Evolutionary conservation across 2,329 filamentous ascomycete genomes (phyloP), one percentile per base, ranked within the genome.

Genomic region (Fusarium fracticaudum): DNA sequence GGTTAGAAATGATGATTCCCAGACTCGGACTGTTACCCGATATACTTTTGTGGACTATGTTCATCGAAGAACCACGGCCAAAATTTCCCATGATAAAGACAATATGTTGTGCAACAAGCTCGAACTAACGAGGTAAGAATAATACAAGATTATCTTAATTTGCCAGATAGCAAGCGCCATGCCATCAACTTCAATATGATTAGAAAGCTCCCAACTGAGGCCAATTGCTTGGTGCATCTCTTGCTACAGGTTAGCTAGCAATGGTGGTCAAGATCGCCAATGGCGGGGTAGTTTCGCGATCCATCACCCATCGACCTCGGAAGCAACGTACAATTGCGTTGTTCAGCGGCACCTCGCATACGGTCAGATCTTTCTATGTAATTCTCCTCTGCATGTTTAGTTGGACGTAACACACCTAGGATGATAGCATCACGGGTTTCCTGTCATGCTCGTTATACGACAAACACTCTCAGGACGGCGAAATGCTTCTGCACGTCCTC

Each of bases 181-280:
- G 8, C 4, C 6, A 14, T 17, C 11, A 10, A n/a, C 20, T 55
- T 9, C 8, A 20, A 18, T 18, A 29, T 17, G 20, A 22, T 22
- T 50, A 13, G 11, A 35, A 38, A 44, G n/a, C 31, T 44, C 17
- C 17, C 12, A 17, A 29, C n/a, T 20, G 5, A 24, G 24, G 31
- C 22, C 24, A 31, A 31, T n/a, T 22, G 35, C 10, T 22, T 22
- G n/a, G n/a, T 13, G 9, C 2, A 15, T 35, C 33, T 31, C 10
- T 26, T 44, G 11, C 38, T 63, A 41, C 18, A 51, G 40, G 59
- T 67, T 57, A 64, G 37, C 37, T 50, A 43, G 37, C 37, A n/a
- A 64, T 20, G 20, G 22, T 29, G 53, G 17, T 26, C 10, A 18
- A 22, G 33, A 26, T 43, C 20, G 45, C n/a, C 31, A n/a, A 53